Evolutionary conservation across 306 rosid species (phyloP), one percentile per base, ranked within the genome.

Genomic region (Trichosanthes truncata): DNA sequence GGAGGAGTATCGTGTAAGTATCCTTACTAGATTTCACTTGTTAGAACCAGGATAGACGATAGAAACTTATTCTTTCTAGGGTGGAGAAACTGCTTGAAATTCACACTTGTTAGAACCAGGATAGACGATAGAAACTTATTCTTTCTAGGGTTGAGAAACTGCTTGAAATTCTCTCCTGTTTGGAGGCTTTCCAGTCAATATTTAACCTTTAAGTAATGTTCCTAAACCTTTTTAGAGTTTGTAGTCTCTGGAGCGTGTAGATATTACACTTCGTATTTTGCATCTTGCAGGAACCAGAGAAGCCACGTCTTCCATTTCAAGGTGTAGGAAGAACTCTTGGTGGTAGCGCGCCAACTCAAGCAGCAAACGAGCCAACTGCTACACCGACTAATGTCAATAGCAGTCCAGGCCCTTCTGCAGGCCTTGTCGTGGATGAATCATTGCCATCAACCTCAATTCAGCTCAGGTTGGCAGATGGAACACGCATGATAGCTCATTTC

Each of bases 281-380:
- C 67, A 59, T 23, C 55, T 59, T 85, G 66, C 88, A 95, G 99
- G 97, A 95, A 83, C 91, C 93, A 8, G 93, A 87, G 85, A 91
- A 83, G 83, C 86, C 14, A 56, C 89, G 82, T 23, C 87, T 80
- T 63, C 78, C 96, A 81, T 95, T 93, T 87, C 97, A 93, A 81
- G 99, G 97, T 48, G 90, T 89, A 59, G 99, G 99, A 81, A 91
- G 97, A 86, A 93, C 99, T 79, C 90, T 95, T 9, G 99, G 97
- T 83, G 81, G 97, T 88, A 87, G 90, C 88, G 10, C 29, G 8
- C 89, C 98, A 71, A 61, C 83, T 80, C 84, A 97, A 36, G 81
- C 25, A 17, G 78, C 87, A 77, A 56, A 94, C 33, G 93, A 84
- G 66, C 74, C 86, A 66, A 63, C 84, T 26, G 78, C 59, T 76